Conservation (phyloP, 1,284 basidiomycete species). For the Irpex sp. region DNA sequence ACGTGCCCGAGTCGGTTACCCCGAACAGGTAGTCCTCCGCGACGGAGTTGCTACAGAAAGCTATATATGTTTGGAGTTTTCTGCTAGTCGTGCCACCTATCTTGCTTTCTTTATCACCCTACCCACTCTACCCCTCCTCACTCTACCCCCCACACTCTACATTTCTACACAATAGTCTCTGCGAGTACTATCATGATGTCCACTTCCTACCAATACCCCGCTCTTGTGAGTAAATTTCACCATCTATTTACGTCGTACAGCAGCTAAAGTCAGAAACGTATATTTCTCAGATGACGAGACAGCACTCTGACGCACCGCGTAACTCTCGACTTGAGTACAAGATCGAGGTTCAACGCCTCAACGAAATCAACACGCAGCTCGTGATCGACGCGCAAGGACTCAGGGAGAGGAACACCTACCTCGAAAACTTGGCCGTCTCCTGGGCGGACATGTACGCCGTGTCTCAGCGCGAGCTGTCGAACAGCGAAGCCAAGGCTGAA, state of each 20-base stretch:
- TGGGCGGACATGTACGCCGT: not conserved
- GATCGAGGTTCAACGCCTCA: not conserved
- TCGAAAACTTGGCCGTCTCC: not conserved
- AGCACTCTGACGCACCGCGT: not conserved
- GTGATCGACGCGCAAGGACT: not conserved
- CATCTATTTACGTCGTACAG: not conserved
- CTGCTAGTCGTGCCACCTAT: too few relatives aligned
- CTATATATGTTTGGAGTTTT: too few relatives aligned
- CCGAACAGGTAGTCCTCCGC: too few relatives aligned
- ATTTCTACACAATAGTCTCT: not conserved
- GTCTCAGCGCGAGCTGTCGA: not conserved
- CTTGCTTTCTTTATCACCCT: too few relatives aligned
- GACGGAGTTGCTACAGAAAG: too few relatives aligned
- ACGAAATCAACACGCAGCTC: not conserved
- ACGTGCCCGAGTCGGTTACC: too few relatives aligned
- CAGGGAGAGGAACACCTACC: not conserved
- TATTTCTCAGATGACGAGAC: not conserved
- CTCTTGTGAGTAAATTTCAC: not conserved
- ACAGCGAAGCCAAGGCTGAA: not conserved
- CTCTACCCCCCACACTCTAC: not conserved
- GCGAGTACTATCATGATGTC: not conserved
- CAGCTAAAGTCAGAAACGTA: not conserved
- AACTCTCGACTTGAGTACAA: not conserved
- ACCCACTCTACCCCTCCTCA: not conserved
- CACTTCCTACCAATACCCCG: not conserved